Conservation (phyloP, 2,329 filamentous ascomycete species). For the Colletotrichum tamarilloi region DNA sequence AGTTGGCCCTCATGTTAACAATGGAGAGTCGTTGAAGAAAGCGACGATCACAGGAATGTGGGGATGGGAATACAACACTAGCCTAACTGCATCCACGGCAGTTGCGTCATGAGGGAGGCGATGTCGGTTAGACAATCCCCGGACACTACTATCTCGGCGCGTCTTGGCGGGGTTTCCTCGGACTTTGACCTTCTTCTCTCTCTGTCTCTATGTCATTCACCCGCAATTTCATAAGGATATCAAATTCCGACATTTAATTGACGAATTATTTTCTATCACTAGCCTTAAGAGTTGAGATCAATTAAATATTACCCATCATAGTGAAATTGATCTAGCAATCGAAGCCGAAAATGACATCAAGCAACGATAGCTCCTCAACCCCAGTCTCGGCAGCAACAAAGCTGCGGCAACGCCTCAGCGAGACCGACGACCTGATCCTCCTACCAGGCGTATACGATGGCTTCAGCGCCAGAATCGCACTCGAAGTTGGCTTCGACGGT, state of each 20-base stretch:
- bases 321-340: too few species aligned
- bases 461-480: conserved; percentile 71
- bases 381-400: conserved; percentile 42
- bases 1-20: not conserved
- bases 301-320: too few species aligned
- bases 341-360: conserved; percentile 6
- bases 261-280: not conserved
- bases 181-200: not conserved
- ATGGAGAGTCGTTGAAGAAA: not conserved
- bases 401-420: conserved; percentile 52
- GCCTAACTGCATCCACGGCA: not conserved
- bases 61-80: not conserved
- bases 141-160: not conserved
- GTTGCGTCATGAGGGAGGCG: conserved; percentile 7
- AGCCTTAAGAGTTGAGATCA: too few species aligned
- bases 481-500: conserved; percentile 70
- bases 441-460: conserved; percentile 78
- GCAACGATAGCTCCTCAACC: not conserved
- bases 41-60: not conserved
- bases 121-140: not conserved
- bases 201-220: not conserved
- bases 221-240: not conserved
- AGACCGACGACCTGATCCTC: conserved; percentile 58
- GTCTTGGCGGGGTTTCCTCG: conserved; percentile 1
- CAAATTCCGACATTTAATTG: not conserved